phyloP scores from a whole-genome alignment of 1,284 basidiomycete genomes.

The Stereum hirsutum region DNA sequence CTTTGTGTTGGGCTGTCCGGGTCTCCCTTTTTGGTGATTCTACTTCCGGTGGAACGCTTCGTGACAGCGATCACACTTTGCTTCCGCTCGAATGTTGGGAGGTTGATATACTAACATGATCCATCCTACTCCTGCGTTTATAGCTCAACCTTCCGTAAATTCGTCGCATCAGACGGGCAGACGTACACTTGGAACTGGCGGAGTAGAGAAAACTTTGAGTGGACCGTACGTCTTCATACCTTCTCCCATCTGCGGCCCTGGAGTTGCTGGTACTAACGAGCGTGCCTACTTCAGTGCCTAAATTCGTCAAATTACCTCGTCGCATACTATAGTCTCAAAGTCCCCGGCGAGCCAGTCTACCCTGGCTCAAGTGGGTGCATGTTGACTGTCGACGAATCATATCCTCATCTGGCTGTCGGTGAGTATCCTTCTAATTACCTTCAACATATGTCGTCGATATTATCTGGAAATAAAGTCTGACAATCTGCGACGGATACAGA shows the following conservation, averaged over 20 bases:
- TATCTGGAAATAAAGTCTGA: slow-evolving; percentile 3
- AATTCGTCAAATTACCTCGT: slow-evolving; percentile 40
- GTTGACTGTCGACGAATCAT: slow-evolving; percentile 54
- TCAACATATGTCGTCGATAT: slow-evolving; percentile 3
- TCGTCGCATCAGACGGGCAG: slow-evolving; percentile 45
- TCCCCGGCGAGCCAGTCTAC: slow-evolving; percentile 41
- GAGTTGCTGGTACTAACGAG: not conserved
- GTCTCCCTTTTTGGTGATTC: too few relatives aligned
- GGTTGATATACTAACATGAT: too few relatives aligned
- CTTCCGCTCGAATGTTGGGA: too few relatives aligned
- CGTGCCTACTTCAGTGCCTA: slow-evolving; percentile 34
- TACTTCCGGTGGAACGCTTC: too few relatives aligned
- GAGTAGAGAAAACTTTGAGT: slow-evolving; percentile 39
- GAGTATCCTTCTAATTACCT: slow-evolving; percentile 14
- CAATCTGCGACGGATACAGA: slow-evolving; percentile 26
- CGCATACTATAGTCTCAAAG: slow-evolving; percentile 49
- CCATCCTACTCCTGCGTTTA: not conserved
- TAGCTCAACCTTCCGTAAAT: slow-evolving; percentile 38
- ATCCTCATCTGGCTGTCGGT: slow-evolving; percentile 45
- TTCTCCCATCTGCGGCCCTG: not conserved
- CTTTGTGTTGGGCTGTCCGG: too few relatives aligned
- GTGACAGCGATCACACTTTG: too few relatives aligned
- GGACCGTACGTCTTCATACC: slow-evolving; percentile 38
- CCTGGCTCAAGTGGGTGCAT: slow-evolving; percentile 44
- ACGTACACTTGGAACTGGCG: slow-evolving; percentile 50